Base-by-base conservation (phyloP, 345 rosid species). In the Aquilaria yunnanensis region DNA sequence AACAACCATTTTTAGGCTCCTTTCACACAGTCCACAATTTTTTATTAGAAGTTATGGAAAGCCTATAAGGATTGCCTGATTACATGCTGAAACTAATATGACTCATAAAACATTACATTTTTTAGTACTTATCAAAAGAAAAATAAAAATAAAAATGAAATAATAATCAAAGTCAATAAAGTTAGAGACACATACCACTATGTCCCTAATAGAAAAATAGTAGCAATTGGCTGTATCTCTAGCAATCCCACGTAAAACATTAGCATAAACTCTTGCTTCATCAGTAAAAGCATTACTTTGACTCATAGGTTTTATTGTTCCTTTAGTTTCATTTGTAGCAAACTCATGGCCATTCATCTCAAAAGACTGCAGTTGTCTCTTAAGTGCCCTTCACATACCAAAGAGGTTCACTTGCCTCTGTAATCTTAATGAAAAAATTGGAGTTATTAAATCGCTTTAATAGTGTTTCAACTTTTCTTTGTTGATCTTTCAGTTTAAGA, bases 381-480 rank as follows among this genome's bases (percentile, higher is more conserved):
- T 51, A 14, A 74, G 72, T 61, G 71, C 82, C 71, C 76, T 74
- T 90, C 70, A 74, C 88, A 32, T 89, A 90, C 99, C 99, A 90
- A 66, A 94, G 86, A 47, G 83, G 77, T 73, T 86, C 96, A 34
- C 80, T 84, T 51, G 93, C 80, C 84, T 85, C 97, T 13, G 92
- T 86, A 59, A 91, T 87, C 81, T 96, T 87, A 61, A 84, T 96
- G 69, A 95, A 89, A 83, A 91, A 95, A 78, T 91, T 90, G 57
- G 99, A 95, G 83, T 83, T 85, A 74, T 80, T 79, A 80, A 95
- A 83, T 76, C 81, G 88, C 63, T 87, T 83, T 76, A 91, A 75
- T 67, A 87, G 70, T 23, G 64, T 82, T 71, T 82, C 96, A 34
- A 88, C 87, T 67, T 78, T 85, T 62, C 89, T 85, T 71, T 76